These are phyloP conservation scores for Scheffersomyces amazonensis DNA, from an alignment of 805 yeast species.

Conservation along the genomic window DNA sequence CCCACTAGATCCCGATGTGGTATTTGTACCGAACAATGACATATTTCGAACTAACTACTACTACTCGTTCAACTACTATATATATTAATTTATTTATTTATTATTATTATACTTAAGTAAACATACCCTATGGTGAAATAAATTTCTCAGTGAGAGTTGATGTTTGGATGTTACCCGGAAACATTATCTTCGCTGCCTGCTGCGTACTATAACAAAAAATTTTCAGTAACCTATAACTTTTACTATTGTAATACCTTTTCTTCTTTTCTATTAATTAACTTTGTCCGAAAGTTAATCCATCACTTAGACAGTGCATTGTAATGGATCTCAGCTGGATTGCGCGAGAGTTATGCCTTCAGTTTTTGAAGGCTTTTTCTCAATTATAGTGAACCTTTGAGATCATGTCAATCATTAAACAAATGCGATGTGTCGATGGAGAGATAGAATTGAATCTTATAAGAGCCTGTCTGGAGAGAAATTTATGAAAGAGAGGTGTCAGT, in stretches of 20 bases:
- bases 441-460: conserved; percentile 40
- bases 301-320: conserved; percentile 64
- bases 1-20: background rate
- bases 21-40: conserved; percentile 8
- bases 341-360: conserved; percentile 21
- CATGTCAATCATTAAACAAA: conserved; percentile 8
- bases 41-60: no score
- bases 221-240: no score
- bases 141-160: no score
- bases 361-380: conserved; percentile 19
- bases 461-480: conserved; percentile 46
- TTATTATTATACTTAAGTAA: no score
- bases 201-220: no score
- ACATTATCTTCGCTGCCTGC: no score
- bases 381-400: background rate
- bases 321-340: conserved; percentile 12
- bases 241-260: no score
- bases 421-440: conserved; percentile 50
- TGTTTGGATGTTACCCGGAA: no score
- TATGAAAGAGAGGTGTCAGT: conserved; percentile 54
- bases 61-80: no score
- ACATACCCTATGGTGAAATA: no score
- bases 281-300: conserved; percentile 67
- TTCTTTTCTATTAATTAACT: conserved; percentile 36
- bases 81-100: no score